Evolutionary conservation across 805 yeast species (phyloP).

Genomic region (Barnettozyma vustinii): DNA sequence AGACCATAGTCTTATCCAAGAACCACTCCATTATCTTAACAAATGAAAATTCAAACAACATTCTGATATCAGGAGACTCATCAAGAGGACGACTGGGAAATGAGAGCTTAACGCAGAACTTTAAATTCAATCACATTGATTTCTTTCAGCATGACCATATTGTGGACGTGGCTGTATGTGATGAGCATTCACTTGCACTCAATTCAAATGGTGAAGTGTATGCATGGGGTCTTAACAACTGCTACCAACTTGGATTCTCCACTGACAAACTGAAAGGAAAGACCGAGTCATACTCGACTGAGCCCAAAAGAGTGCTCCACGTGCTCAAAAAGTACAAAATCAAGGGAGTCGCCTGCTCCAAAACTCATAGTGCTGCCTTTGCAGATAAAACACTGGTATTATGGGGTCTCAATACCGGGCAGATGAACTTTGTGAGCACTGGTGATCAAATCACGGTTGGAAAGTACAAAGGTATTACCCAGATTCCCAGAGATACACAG

Average conservation of each 20-base stretch:
- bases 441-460: constrained; percentile 29
- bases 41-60: constrained; percentile 36
- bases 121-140: constrained; percentile 39
- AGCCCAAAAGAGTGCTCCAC: constrained; percentile 23
- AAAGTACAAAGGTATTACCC: constrained; percentile 32
- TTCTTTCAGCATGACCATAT: constrained; percentile 31
- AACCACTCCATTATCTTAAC: constrained; percentile 62
- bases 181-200: constrained; percentile 62
- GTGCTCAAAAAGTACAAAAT: constrained; percentile 24
- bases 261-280: constrained; percentile 26
- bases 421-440: constrained; percentile 53
- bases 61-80: constrained; percentile 62
- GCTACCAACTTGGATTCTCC: constrained; percentile 59
- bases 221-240: constrained; percentile 75
- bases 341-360: constrained; percentile 47
- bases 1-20: constrained; percentile 49
- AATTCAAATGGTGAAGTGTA: constrained; percentile 49
- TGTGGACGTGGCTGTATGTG: constrained; percentile 43
- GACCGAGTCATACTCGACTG: constrained; percentile 23
- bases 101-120: constrained; percentile 37
- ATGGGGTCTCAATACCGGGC: constrained; percentile 85
- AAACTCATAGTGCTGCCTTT: constrained; percentile 61
- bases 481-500: constrained; percentile 35
- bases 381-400: constrained; percentile 40
- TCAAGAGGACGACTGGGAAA: constrained; percentile 70